A percentile compares a stretch with the other conserved stretches of the same genome.
Conservation (phyloP, 2,329 filamentous ascomycete genomes). For the Chaetomium globosum region DNA sequence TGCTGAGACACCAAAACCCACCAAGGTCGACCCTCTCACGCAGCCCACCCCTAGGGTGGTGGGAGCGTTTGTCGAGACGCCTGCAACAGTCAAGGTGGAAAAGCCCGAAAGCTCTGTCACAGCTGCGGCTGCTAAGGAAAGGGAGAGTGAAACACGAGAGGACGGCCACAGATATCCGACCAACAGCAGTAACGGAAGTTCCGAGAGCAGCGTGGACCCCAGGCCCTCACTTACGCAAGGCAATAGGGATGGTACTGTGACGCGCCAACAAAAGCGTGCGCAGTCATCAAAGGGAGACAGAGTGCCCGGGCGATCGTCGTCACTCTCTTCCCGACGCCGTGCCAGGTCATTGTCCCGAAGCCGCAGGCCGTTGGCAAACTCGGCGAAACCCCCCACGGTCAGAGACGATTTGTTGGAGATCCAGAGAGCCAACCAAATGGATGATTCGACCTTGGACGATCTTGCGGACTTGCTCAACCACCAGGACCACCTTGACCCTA, state of each 20-base stretch:
- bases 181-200: background rate
- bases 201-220: background rate
- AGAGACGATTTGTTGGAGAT: conserved; percentile 60
- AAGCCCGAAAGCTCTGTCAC: conserved; percentile 33
- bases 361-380: conserved; percentile 55
- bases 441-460: conserved; percentile 63
- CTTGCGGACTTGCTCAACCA: conserved; percentile 55
- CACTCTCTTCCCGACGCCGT: conserved; percentile 32
- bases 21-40: conserved; percentile 50
- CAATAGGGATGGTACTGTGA: conserved; percentile 16
- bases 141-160: conserved; percentile 30
- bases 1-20: conserved; percentile 54
- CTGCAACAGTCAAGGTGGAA: conserved; percentile 50
- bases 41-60: conserved; percentile 58
- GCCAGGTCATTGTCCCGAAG: conserved; percentile 46
- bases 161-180: background rate
- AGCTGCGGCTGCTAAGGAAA: background rate
- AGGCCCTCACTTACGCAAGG: conserved; percentile 22
- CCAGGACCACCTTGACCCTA: conserved; percentile 1
- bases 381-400: conserved; percentile 56
- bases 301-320: conserved; percentile 24
- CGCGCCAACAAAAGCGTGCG: conserved; percentile 28
- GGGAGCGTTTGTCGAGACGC: conserved; percentile 61
- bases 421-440: conserved; percentile 56
- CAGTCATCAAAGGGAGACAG: conserved; percentile 33